phyloP scores from a whole-genome alignment of 257 asterid species.

The Capsicum pubescens region DNA sequence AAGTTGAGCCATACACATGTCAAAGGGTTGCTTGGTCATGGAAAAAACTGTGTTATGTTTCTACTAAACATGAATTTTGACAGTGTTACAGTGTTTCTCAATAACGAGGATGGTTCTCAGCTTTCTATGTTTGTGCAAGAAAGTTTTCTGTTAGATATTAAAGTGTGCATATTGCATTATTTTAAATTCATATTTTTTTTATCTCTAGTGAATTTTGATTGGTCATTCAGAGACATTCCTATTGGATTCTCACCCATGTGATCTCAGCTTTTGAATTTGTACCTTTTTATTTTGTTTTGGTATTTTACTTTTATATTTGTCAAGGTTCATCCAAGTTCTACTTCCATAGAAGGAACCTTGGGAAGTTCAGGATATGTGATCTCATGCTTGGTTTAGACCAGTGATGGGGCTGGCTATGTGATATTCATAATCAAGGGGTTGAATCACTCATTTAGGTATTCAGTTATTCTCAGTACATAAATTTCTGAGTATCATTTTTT shows the following conservation, averaged over 20 bases:
- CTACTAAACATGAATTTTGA: slow-evolving; percentile 88
- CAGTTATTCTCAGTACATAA: slow-evolving; percentile 1
- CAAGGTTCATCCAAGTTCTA: slow-evolving; percentile 96
- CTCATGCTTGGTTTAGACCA: slow-evolving; percentile 79
- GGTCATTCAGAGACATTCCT: slow-evolving; percentile 5
- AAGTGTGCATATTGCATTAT: slow-evolving; percentile 55
- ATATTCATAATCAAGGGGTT: slow-evolving; percentile 89
- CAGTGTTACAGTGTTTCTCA: slow-evolving; percentile 87
- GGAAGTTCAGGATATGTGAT: slow-evolving; percentile 89
- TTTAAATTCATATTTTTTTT: slow-evolving; percentile 15
- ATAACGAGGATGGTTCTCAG: slow-evolving; percentile 94
- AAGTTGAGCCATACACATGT: slow-evolving; percentile 66
- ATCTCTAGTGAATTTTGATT: not conserved
- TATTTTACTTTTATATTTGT: slow-evolving; percentile 37
- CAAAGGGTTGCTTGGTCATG: slow-evolving; percentile 86
- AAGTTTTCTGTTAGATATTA: slow-evolving; percentile 83
- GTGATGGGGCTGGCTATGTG: slow-evolving; percentile 98
- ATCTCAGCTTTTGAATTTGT: slow-evolving; percentile 27
- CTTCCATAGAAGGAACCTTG: slow-evolving; percentile 81
- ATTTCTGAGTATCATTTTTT: not conserved
- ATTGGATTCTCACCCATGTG: slow-evolving; percentile 5
- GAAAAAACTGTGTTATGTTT: slow-evolving; percentile 91
- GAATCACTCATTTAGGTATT: slow-evolving; percentile 90
- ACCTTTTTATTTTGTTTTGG: slow-evolving; percentile 31
- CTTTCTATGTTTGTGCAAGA: slow-evolving; percentile 98